Evolutionary conservation across 345 rosid genomes (phyloP), one percentile per base, ranked within the genome.

Genomic region (Eucalyptus tenuipes): DNA sequence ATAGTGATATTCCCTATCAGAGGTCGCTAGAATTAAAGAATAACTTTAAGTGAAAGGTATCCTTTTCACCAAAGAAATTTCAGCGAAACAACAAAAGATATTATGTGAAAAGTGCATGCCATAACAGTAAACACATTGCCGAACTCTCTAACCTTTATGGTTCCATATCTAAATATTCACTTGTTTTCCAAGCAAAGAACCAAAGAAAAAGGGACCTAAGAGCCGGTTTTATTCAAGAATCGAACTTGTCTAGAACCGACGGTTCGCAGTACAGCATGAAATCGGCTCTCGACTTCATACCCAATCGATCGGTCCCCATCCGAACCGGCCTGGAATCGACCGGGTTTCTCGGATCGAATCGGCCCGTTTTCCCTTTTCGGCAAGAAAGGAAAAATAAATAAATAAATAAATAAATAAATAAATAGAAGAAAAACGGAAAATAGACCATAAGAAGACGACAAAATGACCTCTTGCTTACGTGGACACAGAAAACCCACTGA

Each of bases 61-160:
- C 11, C 2, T 53, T 53, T 4, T 53, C 0, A 20, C 22, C 0
- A 22, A 13, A 55, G 6, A 55, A 55, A 24, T 55, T 55, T 13
- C 13, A 9, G 0, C 8, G 6, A 1, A 55, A 24, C 0, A 0
- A 11, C 25, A 71, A 71, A 33, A 9, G 7, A 10, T 17, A 33
- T 37, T 17, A 18, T 71, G 14, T 18, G 25, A 71, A 71, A 22
- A 75, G 42, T 40, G 11, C 4, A 12, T 40, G 47, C 14, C 44
- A 33, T 68, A 16, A 7, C 1, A 3, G 11, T 17, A 16, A 33
- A 1, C 2, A 13, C 10, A 33, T 17, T 68, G 24, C 20, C 20
- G 7, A 18, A 8, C 11, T 68, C 40, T 18, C 24, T 33, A 68
- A 33, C 1, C 25, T 16, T 68, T 68, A 0, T 1, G 4, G 13